Percentiles rank a stretch among this genome's conserved stretches.
Evolutionary conservation across 306 rosid species (phyloP).

Genomic region (Vachellia pachyceras): DNA sequence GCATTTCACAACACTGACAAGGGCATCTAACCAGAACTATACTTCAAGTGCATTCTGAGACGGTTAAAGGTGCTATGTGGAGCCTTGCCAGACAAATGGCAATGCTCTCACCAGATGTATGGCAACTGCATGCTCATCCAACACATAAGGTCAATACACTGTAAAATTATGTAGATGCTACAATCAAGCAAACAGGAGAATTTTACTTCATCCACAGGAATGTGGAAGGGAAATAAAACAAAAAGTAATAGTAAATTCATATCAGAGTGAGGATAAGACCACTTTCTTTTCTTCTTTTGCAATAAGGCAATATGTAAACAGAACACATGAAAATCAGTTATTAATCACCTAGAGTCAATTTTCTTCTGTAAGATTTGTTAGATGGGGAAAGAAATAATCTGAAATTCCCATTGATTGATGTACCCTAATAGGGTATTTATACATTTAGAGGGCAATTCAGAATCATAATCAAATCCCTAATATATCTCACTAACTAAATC

Average conservation of each 20-base stretch:
- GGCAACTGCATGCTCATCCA: not conserved
- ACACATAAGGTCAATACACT: not conserved
- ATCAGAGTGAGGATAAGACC: constrained; percentile 6
- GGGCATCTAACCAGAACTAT: not conserved
- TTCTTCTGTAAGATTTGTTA: constrained; percentile 23
- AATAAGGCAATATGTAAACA: constrained; percentile 21
- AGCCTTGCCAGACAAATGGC: not conserved
- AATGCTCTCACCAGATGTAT: not conserved
- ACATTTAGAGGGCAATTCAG: no score
- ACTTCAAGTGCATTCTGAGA: not conserved
- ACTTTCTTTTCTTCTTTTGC: constrained; percentile 19
- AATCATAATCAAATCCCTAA: no score
- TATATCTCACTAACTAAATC: no score
- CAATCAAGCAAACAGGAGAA: constrained; percentile 9
- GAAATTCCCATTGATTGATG: no score
- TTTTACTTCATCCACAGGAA: not conserved
- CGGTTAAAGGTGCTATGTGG: not conserved
- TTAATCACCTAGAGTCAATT: constrained; percentile 11
- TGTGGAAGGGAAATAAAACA: constrained; percentile 19
- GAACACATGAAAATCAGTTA: constrained; percentile 16
- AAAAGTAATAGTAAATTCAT: constrained; percentile 13
- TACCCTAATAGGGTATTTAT: no score
- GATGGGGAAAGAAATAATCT: no score
- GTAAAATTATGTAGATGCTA: not conserved
- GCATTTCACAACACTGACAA: not conserved